Evolutionary conservation across 441 rosid species (phyloP).

Genomic region (Gossypium trilobum): DNA sequence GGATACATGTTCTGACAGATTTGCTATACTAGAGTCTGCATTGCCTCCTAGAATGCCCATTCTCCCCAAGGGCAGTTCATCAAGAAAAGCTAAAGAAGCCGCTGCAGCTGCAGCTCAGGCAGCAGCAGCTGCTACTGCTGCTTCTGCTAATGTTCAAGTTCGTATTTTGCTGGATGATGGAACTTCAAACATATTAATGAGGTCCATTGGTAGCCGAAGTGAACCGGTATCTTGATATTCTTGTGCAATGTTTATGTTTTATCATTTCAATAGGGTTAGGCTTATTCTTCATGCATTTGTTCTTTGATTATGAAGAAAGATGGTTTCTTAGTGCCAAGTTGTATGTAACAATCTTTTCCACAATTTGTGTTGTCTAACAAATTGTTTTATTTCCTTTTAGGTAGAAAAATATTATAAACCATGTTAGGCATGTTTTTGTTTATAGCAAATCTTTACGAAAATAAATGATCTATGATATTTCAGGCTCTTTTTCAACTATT

Average conservation of each 20-base stretch:
- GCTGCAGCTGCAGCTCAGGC: constrained; percentile 98
- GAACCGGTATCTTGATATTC: constrained; percentile 61
- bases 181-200: constrained; percentile 90
- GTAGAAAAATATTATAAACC: neutral
- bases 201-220: constrained; percentile 78
- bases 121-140: constrained; percentile 88
- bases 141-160: constrained; percentile 94
- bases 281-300: constrained; percentile 1
- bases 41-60: constrained; percentile 77
- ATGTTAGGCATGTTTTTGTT: neutral
- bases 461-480: neutral
- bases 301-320: neutral
- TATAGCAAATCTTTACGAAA: neutral
- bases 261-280: neutral
- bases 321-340: constrained; percentile 10
- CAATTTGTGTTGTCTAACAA: neutral
- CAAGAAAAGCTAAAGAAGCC: constrained; percentile 88
- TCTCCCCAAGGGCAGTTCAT: constrained; percentile 79
- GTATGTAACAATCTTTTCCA: neutral
- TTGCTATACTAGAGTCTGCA: constrained; percentile 81
- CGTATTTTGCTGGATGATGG: constrained; percentile 98
- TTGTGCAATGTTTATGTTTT: constrained; percentile 14
- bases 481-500: neutral
- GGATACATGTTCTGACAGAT: constrained; percentile 92
- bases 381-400: neutral